phyloP scores from a whole-genome alignment of 805 yeast species.

The Metschnikowia arizonensis region DNA sequence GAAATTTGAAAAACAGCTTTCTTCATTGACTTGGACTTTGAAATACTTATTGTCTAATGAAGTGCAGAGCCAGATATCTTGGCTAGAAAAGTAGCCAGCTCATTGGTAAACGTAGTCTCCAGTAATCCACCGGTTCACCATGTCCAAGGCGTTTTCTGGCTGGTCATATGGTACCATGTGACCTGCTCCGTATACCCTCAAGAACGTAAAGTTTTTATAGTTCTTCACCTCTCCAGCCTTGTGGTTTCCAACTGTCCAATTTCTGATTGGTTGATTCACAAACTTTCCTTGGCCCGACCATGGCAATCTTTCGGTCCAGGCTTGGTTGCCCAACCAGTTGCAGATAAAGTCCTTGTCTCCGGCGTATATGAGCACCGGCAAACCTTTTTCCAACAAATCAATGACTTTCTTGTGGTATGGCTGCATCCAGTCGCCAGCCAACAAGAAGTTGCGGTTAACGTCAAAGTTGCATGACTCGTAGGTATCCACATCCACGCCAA shows the following conservation, averaged over 20 bases:
- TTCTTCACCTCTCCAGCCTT: constrained; percentile 69
- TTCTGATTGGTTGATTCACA: constrained; percentile 35
- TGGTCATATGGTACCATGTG: constrained; percentile 95
- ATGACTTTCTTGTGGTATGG: constrained; percentile 79
- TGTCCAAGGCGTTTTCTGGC: constrained; percentile 70
- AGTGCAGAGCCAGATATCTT: no score
- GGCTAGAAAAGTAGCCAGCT: no score
- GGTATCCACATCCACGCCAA: constrained; percentile 85
- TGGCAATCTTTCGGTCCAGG: constrained; percentile 58
- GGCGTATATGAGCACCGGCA: constrained; percentile 87
- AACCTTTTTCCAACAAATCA: constrained; percentile 52
- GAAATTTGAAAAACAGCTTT: no score
- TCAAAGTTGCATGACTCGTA: constrained; percentile 75
- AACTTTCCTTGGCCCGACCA: constrained; percentile 37
- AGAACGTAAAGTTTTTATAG: constrained; percentile 67
- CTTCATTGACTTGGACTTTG: no score
- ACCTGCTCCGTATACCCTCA: constrained; percentile 85
- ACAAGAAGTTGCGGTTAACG: constrained; percentile 72
- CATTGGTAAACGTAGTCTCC: constrained; percentile 46
- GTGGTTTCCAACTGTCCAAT: constrained; percentile 40
- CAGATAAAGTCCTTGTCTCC: constrained; percentile 93
- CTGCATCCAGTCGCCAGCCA: constrained; percentile 89
- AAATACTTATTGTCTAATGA: no score
- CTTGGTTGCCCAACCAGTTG: constrained; percentile 88
- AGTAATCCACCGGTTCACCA: constrained; percentile 81